Conservation (phyloP, 768 basidiomycete genomes). For the Pholiota molesta region DNA sequence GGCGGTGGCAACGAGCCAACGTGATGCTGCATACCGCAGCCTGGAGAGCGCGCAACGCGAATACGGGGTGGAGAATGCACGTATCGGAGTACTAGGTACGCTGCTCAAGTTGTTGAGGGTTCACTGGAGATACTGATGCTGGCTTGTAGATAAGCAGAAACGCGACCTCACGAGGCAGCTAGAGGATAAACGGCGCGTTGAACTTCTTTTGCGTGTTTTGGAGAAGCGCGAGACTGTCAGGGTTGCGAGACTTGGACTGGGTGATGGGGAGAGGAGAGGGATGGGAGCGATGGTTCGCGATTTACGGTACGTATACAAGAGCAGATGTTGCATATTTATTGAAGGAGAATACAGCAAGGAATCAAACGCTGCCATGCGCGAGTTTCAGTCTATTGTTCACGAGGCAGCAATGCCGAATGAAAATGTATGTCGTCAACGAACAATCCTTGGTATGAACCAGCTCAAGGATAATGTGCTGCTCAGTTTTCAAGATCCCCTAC, state of each 20-base stretch:
- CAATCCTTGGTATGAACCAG: neutral
- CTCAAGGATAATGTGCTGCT: neutral
- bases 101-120: neutral
- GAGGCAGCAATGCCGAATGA: neutral
- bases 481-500: too few relatives aligned
- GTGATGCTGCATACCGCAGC: constrained; percentile 15
- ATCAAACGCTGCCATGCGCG: neutral
- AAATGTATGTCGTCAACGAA: neutral
- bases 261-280: constrained; percentile 12
- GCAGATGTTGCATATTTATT: neutral
- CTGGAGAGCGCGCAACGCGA: constrained; percentile 14
- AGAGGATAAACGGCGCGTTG: constrained; percentile 18
- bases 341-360: constrained; percentile 6
- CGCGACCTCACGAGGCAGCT: constrained; percentile 9
- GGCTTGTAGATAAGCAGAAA: constrained; percentile 13
- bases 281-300: constrained; percentile 18
- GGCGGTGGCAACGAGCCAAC: neutral
- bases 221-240: constrained; percentile 29
- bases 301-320: constrained; percentile 14
- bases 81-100: constrained; percentile 4
- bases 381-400: neutral
- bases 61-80: constrained; percentile 5
- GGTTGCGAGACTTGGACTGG: constrained; percentile 24
- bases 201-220: constrained; percentile 25
- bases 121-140: neutral